Percentiles rank a stretch among this genome's conserved stretches.
Conservation (phyloP, 768 basidiomycete genomes). For the Pleurotus platypus region DNA sequence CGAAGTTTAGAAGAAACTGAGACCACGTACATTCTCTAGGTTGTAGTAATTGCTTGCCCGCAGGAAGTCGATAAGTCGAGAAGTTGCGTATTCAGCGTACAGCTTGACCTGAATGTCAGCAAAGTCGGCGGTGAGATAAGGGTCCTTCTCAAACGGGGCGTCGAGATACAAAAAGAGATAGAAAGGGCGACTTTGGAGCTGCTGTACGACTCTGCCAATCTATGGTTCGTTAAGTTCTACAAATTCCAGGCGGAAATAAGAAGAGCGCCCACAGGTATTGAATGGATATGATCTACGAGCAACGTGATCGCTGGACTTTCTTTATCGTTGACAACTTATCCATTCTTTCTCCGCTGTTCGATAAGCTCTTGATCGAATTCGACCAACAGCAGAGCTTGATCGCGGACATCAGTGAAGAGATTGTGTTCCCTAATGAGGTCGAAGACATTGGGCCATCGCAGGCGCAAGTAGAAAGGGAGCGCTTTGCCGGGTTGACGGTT, state of each 20-base stretch:
- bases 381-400: constrained; percentile 87
- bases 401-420: constrained; percentile 91
- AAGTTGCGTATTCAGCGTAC: constrained; percentile 83
- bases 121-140: constrained; percentile 73
- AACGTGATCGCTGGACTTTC: constrained; percentile 80
- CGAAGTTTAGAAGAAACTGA: too few species aligned
- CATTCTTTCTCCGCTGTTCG: constrained; percentile 48
- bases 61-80: constrained; percentile 84
- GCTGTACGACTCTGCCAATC: constrained; percentile 86
- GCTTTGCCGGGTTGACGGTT: constrained; percentile 96
- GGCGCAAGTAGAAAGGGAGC: constrained; percentile 81
- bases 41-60: constrained; percentile 90
- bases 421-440: constrained; percentile 92
- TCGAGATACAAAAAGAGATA: constrained; percentile 95
- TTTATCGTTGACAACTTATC: constrained; percentile 28
- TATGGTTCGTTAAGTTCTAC: constrained; percentile 24
- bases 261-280: constrained; percentile 73
- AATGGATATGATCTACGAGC: constrained; percentile 91
- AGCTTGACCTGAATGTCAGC: constrained; percentile 88
- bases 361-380: constrained; percentile 92
- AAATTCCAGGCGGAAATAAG: not conserved
- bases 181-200: constrained; percentile 69
- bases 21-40: constrained; percentile 61
- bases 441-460: constrained; percentile 88
- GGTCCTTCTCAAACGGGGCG: constrained; percentile 83